phyloP scores from a whole-genome alignment of 116 monocot genomes.

The Papilionanthe hybrid region DNA sequence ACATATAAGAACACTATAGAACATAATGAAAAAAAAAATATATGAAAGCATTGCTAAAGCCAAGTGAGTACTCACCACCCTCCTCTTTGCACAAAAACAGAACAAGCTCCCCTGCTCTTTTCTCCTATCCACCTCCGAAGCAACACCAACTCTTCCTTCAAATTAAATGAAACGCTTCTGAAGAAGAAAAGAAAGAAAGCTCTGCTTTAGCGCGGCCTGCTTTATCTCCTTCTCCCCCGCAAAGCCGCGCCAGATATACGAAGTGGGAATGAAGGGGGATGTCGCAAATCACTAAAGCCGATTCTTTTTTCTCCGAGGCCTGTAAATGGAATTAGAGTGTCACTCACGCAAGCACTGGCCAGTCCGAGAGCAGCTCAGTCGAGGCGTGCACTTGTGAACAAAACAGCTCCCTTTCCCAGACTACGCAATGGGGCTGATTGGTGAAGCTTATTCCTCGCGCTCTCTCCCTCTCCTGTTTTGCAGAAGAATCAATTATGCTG shows the following conservation, averaged over 20 bases:
- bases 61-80: background rate
- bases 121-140: background rate
- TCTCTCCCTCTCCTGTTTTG: background rate
- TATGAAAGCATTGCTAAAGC: background rate
- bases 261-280: background rate
- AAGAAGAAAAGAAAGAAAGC: background rate
- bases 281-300: slow-evolving; percentile 6
- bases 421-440: background rate
- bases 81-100: slow-evolving; percentile 3
- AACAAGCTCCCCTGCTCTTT: slow-evolving; percentile 3
- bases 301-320: slow-evolving; percentile 3
- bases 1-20: background rate
- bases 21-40: background rate
- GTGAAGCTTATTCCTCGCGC: background rate
- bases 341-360: slow-evolving; percentile 28
- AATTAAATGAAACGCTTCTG: background rate
- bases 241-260: background rate
- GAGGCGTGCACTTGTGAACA: slow-evolving; percentile 9
- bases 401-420: slow-evolving; percentile 4
- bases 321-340: slow-evolving; percentile 21
- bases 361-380: slow-evolving; percentile 13
- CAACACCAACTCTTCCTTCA: too few relatives aligned
- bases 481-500: background rate
- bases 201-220: background rate
- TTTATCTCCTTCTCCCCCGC: slow-evolving; percentile 5